Conservation (phyloP, 306 rosid species). For the Quercus dentata region DNA sequence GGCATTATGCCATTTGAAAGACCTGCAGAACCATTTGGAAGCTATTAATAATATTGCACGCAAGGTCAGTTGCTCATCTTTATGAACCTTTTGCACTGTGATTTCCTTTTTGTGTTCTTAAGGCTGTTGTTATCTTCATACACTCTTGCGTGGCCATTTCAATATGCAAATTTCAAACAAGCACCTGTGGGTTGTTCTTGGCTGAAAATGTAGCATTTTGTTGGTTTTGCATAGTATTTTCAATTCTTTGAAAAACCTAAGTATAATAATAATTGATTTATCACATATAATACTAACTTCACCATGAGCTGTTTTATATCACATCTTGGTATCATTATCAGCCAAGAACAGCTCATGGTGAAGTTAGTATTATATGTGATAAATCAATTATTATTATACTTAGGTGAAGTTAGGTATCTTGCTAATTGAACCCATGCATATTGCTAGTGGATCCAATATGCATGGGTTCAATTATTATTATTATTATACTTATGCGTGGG, state of each 20-base stretch:
- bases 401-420: no score
- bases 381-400: no score
- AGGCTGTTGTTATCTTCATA: constrained; percentile 21
- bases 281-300: neutral
- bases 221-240: neutral
- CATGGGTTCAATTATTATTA: no score
- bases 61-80: constrained; percentile 58
- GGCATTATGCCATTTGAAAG: constrained; percentile 70
- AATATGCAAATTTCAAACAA: constrained; percentile 10
- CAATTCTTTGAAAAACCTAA: neutral
- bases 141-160: constrained; percentile 6
- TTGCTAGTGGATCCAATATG: no score
- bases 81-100: constrained; percentile 16
- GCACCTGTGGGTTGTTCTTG: neutral
- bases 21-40: constrained; percentile 81
- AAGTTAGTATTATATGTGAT: no score
- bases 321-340: neutral
- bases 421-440: no score
- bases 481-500: no score
- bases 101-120: constrained; percentile 28
- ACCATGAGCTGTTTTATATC: neutral
- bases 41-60: constrained; percentile 76
- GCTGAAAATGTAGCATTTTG: constrained; percentile 6
- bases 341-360: no score
- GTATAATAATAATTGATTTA: neutral